Evolutionary conservation across 2,329 filamentous ascomycete species (phyloP), one percentile per base, ranked within the genome.

Genomic region (Cercospora sesami): DNA sequence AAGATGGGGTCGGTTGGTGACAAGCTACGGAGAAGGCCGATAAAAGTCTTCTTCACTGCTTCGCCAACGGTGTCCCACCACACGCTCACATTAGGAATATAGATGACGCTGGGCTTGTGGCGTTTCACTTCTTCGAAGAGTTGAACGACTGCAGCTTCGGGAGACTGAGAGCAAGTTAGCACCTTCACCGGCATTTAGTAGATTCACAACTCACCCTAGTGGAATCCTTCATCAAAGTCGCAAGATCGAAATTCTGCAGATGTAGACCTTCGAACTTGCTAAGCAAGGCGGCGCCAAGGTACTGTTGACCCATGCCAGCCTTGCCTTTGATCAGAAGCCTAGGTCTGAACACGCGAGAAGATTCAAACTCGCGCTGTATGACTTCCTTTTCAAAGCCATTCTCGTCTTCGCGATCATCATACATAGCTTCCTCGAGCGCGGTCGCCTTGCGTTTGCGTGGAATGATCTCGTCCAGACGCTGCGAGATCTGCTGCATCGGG

Each of bases 21-120:
- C 60, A 99, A 89, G 2, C 91, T 91, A 72, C 89, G 88, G 39
- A 99, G 81, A 79, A 98, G 88, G 8, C 91, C 90, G 68, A 90
- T 85, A 79, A 99, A 97, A 0, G 93, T 95, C 36, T 90, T 89
- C 65, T 96, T 87, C 4, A 87, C 86, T 14, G 84, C 77, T 12
- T 82, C 81, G 2, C 90, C 87, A 45, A 93, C 82, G 0, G 91
- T 89, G 12, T 86, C 81, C 77, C 93, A 94, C 95, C 95, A 99
- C 7, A 90, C 86, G 73, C 97, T 91, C 60, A 98, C 87, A 73
- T 93, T 90, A 2, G 95, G 94, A 53, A 99, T 91, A 79, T 94
- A 98, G 62, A 99, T 95, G 42, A 98, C 92, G 78, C 93, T 96
- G 0, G 95, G 95, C 79, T 97, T 97, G 78, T 97, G 93, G 42